Base-by-base conservation (phyloP, 2,329 filamentous ascomycete genomes). In the Ascomycota sp. region DNA sequence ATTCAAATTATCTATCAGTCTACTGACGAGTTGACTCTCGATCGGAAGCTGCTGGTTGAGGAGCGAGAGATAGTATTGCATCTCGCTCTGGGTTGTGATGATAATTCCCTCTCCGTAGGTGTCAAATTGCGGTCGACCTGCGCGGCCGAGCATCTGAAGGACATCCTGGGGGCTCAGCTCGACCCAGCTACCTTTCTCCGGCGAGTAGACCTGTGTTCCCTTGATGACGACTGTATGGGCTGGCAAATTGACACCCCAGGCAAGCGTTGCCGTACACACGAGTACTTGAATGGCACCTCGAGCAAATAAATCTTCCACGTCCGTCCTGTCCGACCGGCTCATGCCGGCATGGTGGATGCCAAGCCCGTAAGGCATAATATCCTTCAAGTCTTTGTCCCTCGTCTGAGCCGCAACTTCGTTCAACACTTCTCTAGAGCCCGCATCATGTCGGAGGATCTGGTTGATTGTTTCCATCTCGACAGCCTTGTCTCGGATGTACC, bases 211-310 rank as follows among this genome's bases (percentile, higher is more conserved):
- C 49, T 92, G 83, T 1, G 89, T 98, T 36, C 89, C 89, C 57
- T 98, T 98, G 62, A 98, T 98, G 49, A 98, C 86, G 47, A 98
- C 89, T 1, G 89, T 95, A 49, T 98, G 89, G 2, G 89, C 89
- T 5, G 89, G 89, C 49, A 98, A 59, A 55, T 98, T 98, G 50
- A 98, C 89, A 71, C 89, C 89, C 89, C 89, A 98, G 21, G 89
- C 89, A 35, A 98, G 64, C n/a, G 89, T 98, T 29, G 91, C 86
- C 29, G 89, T 98, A 56, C 83, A 95, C 27, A 95, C 86, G 33
- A 98, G 72, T 2, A 98, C 89, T 51, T 93, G 84, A 28, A 98
- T 81, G 26, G 79, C 74, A 39, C 86, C 86, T 49, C 84, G 78
- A 31, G 79, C 72, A 47, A 98, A 98, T 16, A 98, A 68, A 49